Conservation (phyloP, 495 filamentous ascomycete species). For the Trypethelium eluteriae region DNA sequence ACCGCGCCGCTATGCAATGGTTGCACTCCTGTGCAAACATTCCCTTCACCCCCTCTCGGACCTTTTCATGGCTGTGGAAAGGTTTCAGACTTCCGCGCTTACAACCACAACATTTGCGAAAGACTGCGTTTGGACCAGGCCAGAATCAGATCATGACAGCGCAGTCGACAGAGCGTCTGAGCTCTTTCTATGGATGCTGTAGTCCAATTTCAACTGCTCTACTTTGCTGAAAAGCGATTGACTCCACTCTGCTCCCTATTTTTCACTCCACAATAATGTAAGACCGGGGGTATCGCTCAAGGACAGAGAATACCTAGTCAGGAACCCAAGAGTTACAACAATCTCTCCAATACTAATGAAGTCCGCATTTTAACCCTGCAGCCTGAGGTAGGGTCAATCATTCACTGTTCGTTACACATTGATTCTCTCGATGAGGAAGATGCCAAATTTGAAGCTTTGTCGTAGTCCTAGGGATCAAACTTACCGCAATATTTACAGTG, state of each 20-base stretch:
- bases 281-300: not conserved
- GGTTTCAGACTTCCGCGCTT: not conserved
- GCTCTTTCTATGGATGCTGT: not conserved
- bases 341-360: not conserved
- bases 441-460: not conserved
- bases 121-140: not conserved
- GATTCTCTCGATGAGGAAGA: not conserved
- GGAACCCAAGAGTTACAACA: not conserved
- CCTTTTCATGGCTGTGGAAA: not conserved
- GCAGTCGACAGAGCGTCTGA: not conserved
- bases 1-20: too few relatives aligned
- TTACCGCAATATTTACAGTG: not conserved
- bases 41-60: not conserved
- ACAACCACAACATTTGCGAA: not conserved
- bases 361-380: not conserved
- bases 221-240: not conserved
- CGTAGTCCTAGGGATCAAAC: not conserved
- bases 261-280: not conserved
- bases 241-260: not conserved
- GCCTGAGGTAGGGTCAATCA: not conserved
- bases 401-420: not conserved
- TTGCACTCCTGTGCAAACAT: too few relatives aligned
- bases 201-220: not conserved
- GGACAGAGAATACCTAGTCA: not conserved
- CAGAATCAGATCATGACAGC: not conserved